Conservation (phyloP, 345 rosid genomes). For the Eucalyptus pauciflora region DNA sequence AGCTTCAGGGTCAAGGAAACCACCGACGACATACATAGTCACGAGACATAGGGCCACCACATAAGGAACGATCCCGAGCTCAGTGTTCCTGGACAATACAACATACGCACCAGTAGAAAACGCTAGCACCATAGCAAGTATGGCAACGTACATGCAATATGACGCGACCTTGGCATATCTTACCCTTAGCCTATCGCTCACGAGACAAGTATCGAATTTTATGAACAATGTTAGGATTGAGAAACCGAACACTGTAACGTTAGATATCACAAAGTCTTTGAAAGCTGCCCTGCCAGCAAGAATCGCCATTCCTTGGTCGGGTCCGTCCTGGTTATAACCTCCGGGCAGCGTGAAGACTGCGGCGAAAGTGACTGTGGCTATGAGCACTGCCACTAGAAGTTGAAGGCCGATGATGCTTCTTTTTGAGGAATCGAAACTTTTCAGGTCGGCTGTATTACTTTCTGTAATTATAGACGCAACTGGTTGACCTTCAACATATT, state of each 20-base stretch:
- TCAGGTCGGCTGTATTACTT: neutral
- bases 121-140: neutral
- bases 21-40: accelerated
- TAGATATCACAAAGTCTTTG: neutral
- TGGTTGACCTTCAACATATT: neutral
- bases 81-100: neutral
- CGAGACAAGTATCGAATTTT: neutral
- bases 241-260: accelerated
- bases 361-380: no score
- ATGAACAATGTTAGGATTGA: neutral
- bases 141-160: neutral
- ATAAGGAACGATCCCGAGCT: neutral
- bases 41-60: neutral
- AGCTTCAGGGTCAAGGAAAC: neutral
- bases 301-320: neutral
- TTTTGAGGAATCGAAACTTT: neutral
- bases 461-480: neutral
- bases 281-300: neutral
- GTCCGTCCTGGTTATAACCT: neutral
- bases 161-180: neutral
- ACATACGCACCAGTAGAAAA: neutral
- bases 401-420: neutral
- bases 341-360: accelerated
- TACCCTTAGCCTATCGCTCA: neutral
- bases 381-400: no score